phyloP scores from a whole-genome alignment of 2,329 filamentous ascomycete species.

The Mycosphaerella arachidis region DNA sequence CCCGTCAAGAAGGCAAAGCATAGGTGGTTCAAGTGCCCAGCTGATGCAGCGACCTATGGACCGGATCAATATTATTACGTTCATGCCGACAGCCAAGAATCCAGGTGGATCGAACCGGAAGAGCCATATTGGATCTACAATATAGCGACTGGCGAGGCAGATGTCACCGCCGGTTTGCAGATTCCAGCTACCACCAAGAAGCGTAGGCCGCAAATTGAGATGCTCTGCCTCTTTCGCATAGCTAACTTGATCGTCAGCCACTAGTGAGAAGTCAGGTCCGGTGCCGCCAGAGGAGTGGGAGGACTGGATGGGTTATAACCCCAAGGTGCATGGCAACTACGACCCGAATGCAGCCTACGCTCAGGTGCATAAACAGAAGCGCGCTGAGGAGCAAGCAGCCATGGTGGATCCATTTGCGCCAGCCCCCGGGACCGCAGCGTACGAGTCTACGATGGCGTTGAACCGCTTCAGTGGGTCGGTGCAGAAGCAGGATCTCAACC shows the following conservation, averaged over 20 bases:
- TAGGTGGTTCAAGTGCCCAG: conserved; percentile 16
- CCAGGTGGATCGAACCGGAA: conserved; percentile 26
- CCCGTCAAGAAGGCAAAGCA: conserved; percentile 14
- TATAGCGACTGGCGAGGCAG: conserved; percentile 16
- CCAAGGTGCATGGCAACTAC: conserved; percentile 92
- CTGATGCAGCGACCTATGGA: conserved; percentile 8
- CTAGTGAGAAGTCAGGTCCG: conserved; percentile 3
- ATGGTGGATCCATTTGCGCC: conserved; percentile 35
- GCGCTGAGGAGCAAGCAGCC: conserved; percentile 28
- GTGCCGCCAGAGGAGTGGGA: conserved; percentile 2
- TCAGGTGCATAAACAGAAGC: conserved; percentile 33
- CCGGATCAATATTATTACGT: conserved; percentile 26
- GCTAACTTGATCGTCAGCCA: conserved; percentile 1
- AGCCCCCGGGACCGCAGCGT: conserved; percentile 37
- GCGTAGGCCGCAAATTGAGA: neutral
- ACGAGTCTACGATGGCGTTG: conserved; percentile 70
- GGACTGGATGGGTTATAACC: conserved; percentile 69
- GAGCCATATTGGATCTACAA: conserved; percentile 33
- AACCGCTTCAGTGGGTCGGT: conserved; percentile 86
- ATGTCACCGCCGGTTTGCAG: conserved; percentile 24
- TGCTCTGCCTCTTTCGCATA: neutral
- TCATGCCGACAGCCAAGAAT: conserved; percentile 26
- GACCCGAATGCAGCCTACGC: conserved; percentile 96
- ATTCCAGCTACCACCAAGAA: conserved; percentile 11
- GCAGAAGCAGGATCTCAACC: conserved; percentile 62